Percentiles rank a stretch among this genome's conserved stretches.
phyloP scores from a whole-genome alignment of 352 stramenopile genomes.

The Pythium utonaiense region DNA sequence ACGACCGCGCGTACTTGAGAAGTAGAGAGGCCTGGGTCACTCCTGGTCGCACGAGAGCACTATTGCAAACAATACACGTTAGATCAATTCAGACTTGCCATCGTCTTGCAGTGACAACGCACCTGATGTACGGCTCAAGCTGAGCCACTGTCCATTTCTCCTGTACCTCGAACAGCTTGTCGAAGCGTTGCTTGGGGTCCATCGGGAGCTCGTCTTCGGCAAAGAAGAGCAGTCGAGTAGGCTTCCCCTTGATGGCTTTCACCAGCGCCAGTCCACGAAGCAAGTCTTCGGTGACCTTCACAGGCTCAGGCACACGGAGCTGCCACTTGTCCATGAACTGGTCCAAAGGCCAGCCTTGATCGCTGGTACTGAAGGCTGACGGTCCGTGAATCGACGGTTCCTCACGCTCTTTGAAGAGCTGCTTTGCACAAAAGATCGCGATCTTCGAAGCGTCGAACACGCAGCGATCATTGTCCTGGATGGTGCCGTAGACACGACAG shows the following conservation, averaged over 20 bases:
- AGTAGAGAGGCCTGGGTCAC: slow-evolving; percentile 74
- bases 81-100: too few relatives aligned
- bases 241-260: slow-evolving; percentile 39
- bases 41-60: slow-evolving; percentile 53
- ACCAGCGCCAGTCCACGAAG: slow-evolving; percentile 61
- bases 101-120: too few relatives aligned
- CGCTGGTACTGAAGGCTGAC: slow-evolving; percentile 16
- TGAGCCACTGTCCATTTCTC: slow-evolving; percentile 83
- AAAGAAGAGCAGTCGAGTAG: slow-evolving; percentile 58
- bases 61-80: too few relatives aligned
- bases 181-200: slow-evolving; percentile 73
- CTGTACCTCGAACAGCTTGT: slow-evolving; percentile 72
- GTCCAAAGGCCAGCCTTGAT: slow-evolving; percentile 45
- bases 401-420: slow-evolving; percentile 67
- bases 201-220: slow-evolving; percentile 56
- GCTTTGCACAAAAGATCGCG: slow-evolving; percentile 64
- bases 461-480: slow-evolving; percentile 34
- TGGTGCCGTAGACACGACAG: slow-evolving; percentile 55
- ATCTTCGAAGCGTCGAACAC: slow-evolving; percentile 58
- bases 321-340: slow-evolving; percentile 84
- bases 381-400: slow-evolving; percentile 33
- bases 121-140: slow-evolving; percentile 82
- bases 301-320: slow-evolving; percentile 60
- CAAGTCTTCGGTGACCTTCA: slow-evolving; percentile 60
- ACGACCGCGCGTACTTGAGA: slow-evolving; percentile 78